A percentile compares a stretch with the other conserved stretches of the same genome.
Conservation (phyloP, 2,329 filamentous ascomycete genomes). For the Ceratocystis papillata region DNA sequence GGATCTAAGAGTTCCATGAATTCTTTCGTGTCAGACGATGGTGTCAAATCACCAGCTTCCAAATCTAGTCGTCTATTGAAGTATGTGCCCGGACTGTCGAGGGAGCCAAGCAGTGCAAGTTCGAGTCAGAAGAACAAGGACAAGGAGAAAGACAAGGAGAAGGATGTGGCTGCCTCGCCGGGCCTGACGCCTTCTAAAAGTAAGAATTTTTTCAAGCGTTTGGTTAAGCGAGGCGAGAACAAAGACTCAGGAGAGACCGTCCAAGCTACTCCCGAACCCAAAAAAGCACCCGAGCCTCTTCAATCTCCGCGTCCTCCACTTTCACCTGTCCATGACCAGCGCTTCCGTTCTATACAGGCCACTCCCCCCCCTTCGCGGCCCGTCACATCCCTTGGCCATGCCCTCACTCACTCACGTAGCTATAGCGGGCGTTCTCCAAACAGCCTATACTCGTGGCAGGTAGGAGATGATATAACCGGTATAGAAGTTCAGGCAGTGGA, state of each 20-base stretch:
- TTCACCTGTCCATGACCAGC: conserved; percentile 16
- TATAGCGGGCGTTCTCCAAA: conserved; percentile 34
- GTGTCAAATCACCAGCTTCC: conserved; percentile 15
- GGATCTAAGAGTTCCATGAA: conserved; percentile 23
- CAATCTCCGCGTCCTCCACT: conserved; percentile 10
- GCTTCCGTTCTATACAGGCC: conserved; percentile 9
- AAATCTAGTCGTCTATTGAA: conserved; percentile 22
- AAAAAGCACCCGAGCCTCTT: conserved; percentile 6
- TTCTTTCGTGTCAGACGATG: conserved; percentile 22
- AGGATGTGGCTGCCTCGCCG: not conserved
- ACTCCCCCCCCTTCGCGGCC: conserved; percentile 18
- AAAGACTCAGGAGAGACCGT: conserved; percentile 7
- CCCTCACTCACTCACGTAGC: conserved; percentile 17
- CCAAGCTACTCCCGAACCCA: not conserved
- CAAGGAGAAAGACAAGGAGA: conserved; percentile 19
- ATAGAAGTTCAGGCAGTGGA: conserved; percentile 45
- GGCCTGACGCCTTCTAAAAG: conserved; percentile 17
- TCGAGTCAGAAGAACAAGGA: conserved; percentile 12
- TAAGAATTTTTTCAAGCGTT: conserved; percentile 20
- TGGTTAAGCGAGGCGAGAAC: conserved; percentile 18
- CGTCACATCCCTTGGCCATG: conserved; percentile 18
- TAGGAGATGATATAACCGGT: conserved; percentile 49
- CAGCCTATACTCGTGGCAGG: conserved; percentile 45
- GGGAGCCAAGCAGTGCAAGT: conserved; percentile 20
- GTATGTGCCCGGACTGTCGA: conserved; percentile 21